Base-by-base conservation (phyloP, 805 yeast genomes). In the Myxozyma udenii region DNA sequence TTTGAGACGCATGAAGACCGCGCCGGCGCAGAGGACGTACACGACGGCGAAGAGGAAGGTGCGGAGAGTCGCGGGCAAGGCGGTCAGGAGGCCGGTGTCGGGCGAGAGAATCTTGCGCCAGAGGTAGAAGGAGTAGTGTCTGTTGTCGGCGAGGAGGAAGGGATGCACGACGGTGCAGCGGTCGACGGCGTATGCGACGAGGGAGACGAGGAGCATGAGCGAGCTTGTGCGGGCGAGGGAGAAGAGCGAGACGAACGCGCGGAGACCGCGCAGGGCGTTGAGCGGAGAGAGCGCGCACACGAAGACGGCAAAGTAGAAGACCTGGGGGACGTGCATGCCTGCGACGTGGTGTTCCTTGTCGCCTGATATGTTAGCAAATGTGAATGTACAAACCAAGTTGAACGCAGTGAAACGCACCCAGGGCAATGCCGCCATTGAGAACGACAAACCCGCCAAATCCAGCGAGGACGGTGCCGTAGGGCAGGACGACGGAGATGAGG, bases 61-160 rank as follows among this genome's bases (percentile, higher is more conserved):
- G 14, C 33, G 14, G 12, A 14, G 12, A 9, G 33, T 28, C 33
- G 33, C 12, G 9, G 33, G 33, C 33, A 28, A 14, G 14, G 14
- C 14, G 89, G 88, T 14, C 12, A 28, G 33, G 14, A 28, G 12
- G 14, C 33, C 33, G 14, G 33, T 28, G 0, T 81, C 67, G 3
- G 95, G 89, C 0, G 83, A 73, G 56, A 83, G 65, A 24, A 93
- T 62, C 51, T 77, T 78, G 50, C 81, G 79, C 79, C 86, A 87
- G 33, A 93, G 69, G 68, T 93, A 93, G 66, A 93, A 93, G 0
- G 95, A 82, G 66, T 82, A 88, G 68, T 93, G 98, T 62, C 98
- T 79, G 70, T 93, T 93, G 67, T 93, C 98, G 0, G 98, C 95
- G 40, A 91, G 74, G 36, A 93, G 68, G 67, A 91, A 93, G 5